Conservation (phyloP, 805 yeast genomes). For the Dipodascus albidus region DNA sequence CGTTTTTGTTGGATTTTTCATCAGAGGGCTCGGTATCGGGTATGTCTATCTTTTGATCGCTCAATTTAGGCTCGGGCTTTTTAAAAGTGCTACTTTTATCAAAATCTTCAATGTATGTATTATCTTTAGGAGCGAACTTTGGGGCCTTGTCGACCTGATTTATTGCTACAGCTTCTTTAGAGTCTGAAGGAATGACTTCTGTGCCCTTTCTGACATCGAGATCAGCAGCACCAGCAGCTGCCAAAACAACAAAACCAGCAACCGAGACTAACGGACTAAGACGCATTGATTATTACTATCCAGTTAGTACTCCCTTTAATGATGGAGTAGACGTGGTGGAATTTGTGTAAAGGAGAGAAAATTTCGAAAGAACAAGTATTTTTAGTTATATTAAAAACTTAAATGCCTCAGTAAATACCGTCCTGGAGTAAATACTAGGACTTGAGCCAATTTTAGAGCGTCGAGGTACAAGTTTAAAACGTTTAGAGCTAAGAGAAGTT, state of each 20-base stretch:
- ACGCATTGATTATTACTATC: neutral
- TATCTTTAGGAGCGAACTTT: constrained; percentile 26
- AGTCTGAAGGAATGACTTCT: constrained; percentile 18
- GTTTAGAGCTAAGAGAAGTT: too few relatives aligned
- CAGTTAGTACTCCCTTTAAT: neutral
- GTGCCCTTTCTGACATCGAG: constrained; percentile 17
- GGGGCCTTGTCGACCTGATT: constrained; percentile 21
- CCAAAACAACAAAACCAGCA: constrained; percentile 4
- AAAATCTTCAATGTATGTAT: constrained; percentile 16
- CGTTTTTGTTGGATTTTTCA: constrained; percentile 9
- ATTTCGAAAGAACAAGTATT: neutral
- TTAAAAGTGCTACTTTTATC: constrained; percentile 20
- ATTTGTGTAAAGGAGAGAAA: neutral
- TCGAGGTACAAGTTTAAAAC: too few relatives aligned
- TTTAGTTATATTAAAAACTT: neutral
- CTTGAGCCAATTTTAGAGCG: too few relatives aligned
- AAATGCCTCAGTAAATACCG: neutral
- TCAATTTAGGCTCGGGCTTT: constrained; percentile 18
- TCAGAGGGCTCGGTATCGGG: constrained; percentile 14
- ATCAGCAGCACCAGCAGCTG: constrained; percentile 11
- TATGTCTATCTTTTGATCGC: constrained; percentile 13
- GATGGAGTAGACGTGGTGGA: too few relatives aligned
- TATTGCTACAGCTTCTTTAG: constrained; percentile 16
- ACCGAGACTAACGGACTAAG: neutral
- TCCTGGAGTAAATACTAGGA: neutral